Conservation (phyloP, 441 rosid species). For the Erodium moschatum region DNA sequence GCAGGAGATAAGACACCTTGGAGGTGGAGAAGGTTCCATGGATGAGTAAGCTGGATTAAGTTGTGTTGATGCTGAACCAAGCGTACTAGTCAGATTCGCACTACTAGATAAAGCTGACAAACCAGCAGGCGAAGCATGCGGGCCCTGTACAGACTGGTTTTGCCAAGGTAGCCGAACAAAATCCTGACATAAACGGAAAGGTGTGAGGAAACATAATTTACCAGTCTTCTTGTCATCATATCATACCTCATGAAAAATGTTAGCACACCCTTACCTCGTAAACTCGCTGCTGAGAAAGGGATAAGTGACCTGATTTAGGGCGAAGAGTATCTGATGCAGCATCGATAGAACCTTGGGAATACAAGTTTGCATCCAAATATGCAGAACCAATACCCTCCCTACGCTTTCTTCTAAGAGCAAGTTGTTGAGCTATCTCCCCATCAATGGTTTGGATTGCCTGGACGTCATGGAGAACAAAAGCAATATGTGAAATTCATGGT, state of each 20-base stretch:
- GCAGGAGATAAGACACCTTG: constrained; percentile 41
- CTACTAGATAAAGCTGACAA: constrained; percentile 49
- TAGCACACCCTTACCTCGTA: constrained; percentile 57
- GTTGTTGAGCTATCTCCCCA: constrained; percentile 78
- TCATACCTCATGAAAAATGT: constrained; percentile 15
- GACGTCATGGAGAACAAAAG: neutral
- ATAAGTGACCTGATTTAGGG: constrained; percentile 86
- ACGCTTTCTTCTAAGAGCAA: constrained; percentile 71
- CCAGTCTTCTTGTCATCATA: constrained; percentile 20
- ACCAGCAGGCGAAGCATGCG: constrained; percentile 51
- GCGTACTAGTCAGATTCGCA: constrained; percentile 38
- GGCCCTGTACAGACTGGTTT: constrained; percentile 66
- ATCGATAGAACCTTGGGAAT: constrained; percentile 67
- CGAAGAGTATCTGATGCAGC: constrained; percentile 85
- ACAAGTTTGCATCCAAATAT: constrained; percentile 65
- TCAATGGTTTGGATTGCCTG: constrained; percentile 92
- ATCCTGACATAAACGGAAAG: constrained; percentile 44
- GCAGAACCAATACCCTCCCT: constrained; percentile 70
- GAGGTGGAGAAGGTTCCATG: constrained; percentile 46
- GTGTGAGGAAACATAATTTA: neutral
- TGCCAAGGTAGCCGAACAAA: constrained; percentile 97
- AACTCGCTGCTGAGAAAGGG: constrained; percentile 88
- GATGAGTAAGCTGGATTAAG: constrained; percentile 39
- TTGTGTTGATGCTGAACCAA: constrained; percentile 52
- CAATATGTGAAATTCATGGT: neutral